Evolutionary conservation across 495 filamentous ascomycete species (phyloP).

Genomic region (Penicillium riverlandense): DNA sequence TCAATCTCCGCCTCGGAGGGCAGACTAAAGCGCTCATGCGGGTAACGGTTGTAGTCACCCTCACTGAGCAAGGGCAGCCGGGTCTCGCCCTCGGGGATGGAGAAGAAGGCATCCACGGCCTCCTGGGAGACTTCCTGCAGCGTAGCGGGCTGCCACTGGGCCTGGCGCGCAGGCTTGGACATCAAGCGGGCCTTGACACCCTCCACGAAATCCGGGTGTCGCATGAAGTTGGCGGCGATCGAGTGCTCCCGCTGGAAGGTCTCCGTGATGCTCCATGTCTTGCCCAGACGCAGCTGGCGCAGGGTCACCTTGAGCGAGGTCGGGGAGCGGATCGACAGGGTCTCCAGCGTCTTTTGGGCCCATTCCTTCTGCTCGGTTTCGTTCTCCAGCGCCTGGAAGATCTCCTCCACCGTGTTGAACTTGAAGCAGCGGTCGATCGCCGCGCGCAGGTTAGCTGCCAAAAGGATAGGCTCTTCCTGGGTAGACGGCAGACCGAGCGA

Average conservation of each 20-base stretch:
- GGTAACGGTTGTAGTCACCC: constrained; percentile 59
- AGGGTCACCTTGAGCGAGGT: constrained; percentile 78
- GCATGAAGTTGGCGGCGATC: constrained; percentile 80
- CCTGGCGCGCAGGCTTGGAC: constrained; percentile 49
- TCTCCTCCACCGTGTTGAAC: constrained; percentile 57
- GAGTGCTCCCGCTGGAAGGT: constrained; percentile 78
- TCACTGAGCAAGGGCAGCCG: constrained; percentile 47
- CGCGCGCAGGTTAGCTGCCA: constrained; percentile 57
- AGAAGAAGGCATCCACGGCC: constrained; percentile 55
- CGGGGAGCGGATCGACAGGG: constrained; percentile 67
- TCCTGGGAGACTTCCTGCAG: constrained; percentile 52
- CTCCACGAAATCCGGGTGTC: constrained; percentile 75
- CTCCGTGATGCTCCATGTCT: constrained; percentile 67
- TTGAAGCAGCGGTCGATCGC: constrained; percentile 83
- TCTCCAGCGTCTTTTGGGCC: constrained; percentile 67
- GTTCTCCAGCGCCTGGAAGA: constrained; percentile 57
- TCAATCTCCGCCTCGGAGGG: constrained; percentile 68
- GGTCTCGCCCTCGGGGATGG: constrained; percentile 26
- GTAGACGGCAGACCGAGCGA: constrained; percentile 63
- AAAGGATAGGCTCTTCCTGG: constrained; percentile 54
- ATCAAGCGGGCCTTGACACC: constrained; percentile 75
- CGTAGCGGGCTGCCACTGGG: constrained; percentile 64
- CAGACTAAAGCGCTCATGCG: constrained; percentile 57
- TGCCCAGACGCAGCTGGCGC: constrained; percentile 67
- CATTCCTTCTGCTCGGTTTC: constrained; percentile 54